Percentiles rank a stretch among this genome's conserved stretches.
phyloP scores from a whole-genome alignment of 495 filamentous ascomycete genomes.

The Penicillium goetzii region DNA sequence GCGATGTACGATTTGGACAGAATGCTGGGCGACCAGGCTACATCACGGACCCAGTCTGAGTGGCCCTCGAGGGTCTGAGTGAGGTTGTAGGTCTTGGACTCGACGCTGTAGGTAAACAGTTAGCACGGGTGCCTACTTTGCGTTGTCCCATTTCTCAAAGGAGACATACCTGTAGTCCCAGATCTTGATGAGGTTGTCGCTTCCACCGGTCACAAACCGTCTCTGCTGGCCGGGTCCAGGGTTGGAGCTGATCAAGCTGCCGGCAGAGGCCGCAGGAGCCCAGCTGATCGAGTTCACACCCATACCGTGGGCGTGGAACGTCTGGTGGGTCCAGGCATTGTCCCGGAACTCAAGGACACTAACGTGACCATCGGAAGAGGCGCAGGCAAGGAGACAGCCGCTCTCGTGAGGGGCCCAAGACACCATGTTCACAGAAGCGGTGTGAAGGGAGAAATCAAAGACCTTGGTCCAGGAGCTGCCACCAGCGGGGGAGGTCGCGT shows the following conservation, averaged over 20 bases:
- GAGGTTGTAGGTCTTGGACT: slow-evolving; percentile 58
- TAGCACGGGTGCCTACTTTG: slow-evolving; percentile 10
- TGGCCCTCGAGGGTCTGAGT: slow-evolving; percentile 71
- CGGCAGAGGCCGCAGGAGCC: slow-evolving; percentile 82
- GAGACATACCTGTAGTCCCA: slow-evolving; percentile 69
- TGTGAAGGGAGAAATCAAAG: slow-evolving; percentile 88
- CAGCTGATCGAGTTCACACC: slow-evolving; percentile 95
- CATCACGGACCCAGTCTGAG: slow-evolving; percentile 96
- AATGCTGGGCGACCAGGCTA: slow-evolving; percentile 93
- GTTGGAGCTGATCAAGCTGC: slow-evolving; percentile 73
- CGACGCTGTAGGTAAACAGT: slow-evolving; percentile 40
- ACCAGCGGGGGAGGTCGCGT: slow-evolving; percentile 46
- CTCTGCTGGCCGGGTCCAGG: slow-evolving; percentile 63
- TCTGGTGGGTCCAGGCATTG: slow-evolving; percentile 80
- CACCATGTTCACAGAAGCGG: slow-evolving; percentile 93
- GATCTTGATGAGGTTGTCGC: slow-evolving; percentile 88
- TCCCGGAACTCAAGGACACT: slow-evolving; percentile 95
- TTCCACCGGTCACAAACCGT: slow-evolving; percentile 91
- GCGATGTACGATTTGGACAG: slow-evolving; percentile 95
- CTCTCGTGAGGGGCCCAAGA: slow-evolving; percentile 96
- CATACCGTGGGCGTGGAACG: slow-evolving; percentile 88
- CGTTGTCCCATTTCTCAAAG: neutral
- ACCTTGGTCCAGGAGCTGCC: slow-evolving; percentile 73
- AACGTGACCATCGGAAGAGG: slow-evolving; percentile 89
- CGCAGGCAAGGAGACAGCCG: slow-evolving; percentile 92